These are phyloP conservation scores for Macrophomina phaseolina DNA, from an alignment of 2,329 filamentous ascomycete genomes.

Conservation along the genomic window DNA sequence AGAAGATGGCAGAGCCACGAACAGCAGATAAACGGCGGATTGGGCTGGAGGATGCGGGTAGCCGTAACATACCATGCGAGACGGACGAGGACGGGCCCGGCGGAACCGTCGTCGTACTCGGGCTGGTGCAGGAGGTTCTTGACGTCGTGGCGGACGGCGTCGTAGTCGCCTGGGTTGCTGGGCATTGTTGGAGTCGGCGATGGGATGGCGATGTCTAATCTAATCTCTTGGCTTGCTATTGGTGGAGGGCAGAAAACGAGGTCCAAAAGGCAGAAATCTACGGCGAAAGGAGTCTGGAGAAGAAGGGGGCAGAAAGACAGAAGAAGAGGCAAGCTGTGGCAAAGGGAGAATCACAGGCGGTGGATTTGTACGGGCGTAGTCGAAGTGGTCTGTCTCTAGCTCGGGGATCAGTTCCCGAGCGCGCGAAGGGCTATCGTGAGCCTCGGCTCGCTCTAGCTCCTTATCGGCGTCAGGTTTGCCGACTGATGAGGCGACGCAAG, in stretches of 20 bases:
- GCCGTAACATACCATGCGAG: constrained; percentile 59
- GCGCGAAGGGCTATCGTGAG: constrained; percentile 22
- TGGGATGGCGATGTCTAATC: constrained; percentile 10
- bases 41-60: not conserved
- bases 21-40: not conserved
- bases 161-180: constrained; percentile 38
- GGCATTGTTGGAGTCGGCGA: constrained; percentile 29
- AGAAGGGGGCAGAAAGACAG: not conserved
- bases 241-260: not conserved
- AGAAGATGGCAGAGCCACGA: constrained; percentile 11
- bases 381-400: constrained; percentile 8
- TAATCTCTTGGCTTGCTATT: constrained; percentile 22
- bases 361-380: not conserved
- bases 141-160: constrained; percentile 61
- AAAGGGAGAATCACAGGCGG: not conserved
- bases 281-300: not conserved
- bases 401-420: constrained; percentile 23
- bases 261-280: not conserved
- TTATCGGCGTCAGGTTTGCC: constrained; percentile 21
- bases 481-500: constrained; percentile 7
- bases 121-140: constrained; percentile 62
- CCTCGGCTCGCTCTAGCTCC: constrained; percentile 13
- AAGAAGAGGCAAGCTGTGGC: not conserved
- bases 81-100: constrained; percentile 67
- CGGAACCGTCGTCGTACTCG: constrained; percentile 69